phyloP scores from a whole-genome alignment of 352 stramenopile species.

The Pythium folliculosum region DNA sequence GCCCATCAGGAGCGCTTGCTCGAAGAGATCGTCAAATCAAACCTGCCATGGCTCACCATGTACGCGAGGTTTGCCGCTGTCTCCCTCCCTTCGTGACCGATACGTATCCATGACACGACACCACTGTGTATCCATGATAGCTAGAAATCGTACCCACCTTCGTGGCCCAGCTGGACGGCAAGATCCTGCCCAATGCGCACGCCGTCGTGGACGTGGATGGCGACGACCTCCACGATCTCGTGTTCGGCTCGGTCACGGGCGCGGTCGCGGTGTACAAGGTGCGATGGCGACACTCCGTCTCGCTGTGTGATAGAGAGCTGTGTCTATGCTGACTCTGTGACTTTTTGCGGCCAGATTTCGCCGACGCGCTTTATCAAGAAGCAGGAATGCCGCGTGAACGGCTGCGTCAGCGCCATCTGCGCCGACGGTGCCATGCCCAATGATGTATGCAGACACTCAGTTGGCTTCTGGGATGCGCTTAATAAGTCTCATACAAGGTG shows the following conservation, averaged over 20 bases:
- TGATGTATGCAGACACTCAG: constrained; percentile 33
- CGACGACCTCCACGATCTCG: constrained; percentile 61
- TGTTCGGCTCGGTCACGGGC: constrained; percentile 67
- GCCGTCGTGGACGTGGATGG: constrained; percentile 66
- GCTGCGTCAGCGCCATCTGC: constrained; percentile 73
- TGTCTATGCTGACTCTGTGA: not conserved
- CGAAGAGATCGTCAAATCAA: not conserved
- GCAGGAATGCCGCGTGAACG: constrained; percentile 60
- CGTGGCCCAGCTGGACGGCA: constrained; percentile 56
- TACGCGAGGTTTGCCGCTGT: not conserved
- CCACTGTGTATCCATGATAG: constrained; percentile 25
- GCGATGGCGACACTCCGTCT: not conserved
- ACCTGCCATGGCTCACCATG: constrained; percentile 9
- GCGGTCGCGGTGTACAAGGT: constrained; percentile 77
- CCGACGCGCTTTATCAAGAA: constrained; percentile 52
- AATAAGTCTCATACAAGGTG: not conserved
- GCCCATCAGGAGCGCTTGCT: not conserved
- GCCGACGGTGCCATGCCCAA: constrained; percentile 41
- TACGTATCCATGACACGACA: not conserved
- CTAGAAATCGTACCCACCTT: constrained; percentile 71
- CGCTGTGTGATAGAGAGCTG: not conserved
- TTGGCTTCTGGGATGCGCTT: not conserved
- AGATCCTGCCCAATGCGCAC: constrained; percentile 71
- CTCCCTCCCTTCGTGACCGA: not conserved
- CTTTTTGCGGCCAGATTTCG: constrained; percentile 38